A percentile compares a stretch with the other conserved stretches of the same genome.
Conservation (phyloP, 139 green algal genomes). For the Monoraphidium neglectum region DNA sequence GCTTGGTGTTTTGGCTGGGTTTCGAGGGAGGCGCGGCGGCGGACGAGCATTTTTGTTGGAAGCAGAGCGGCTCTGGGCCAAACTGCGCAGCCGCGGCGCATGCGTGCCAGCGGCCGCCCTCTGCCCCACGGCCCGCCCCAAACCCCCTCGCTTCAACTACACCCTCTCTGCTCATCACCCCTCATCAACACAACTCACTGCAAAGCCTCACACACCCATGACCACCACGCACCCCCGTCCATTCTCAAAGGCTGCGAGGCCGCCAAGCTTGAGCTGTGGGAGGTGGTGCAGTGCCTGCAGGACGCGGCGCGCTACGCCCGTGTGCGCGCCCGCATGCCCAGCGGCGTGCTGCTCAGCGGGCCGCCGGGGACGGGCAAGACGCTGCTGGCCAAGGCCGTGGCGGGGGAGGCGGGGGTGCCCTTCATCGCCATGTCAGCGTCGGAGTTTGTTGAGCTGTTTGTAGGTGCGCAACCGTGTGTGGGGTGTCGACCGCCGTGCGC, state of each 20-base stretch:
- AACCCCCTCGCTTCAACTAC: too few relatives aligned
- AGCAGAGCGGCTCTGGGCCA: too few relatives aligned
- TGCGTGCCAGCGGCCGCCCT: too few relatives aligned
- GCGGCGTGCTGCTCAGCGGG: constrained; percentile 77
- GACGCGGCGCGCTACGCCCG: constrained; percentile 48
- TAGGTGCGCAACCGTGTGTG: constrained; percentile 89
- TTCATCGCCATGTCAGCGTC: constrained; percentile 93
- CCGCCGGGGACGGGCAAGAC: constrained; percentile 89
- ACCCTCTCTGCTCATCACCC: too few relatives aligned
- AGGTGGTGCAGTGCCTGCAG: constrained; percentile 60
- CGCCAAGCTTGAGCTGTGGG: constrained; percentile 85
- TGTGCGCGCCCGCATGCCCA: constrained; percentile 67
- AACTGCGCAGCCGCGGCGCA: too few relatives aligned
- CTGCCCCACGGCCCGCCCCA: too few relatives aligned
- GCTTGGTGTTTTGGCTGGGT: too few relatives aligned
- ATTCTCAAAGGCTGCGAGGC: constrained; percentile 14
- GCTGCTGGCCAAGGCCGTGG: constrained; percentile 84
- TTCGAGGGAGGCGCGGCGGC: too few relatives aligned
- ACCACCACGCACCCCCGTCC: too few relatives aligned
- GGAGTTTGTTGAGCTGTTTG: constrained; percentile 99
- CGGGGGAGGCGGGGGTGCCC: constrained; percentile 86
- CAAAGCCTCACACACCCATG: background rate
- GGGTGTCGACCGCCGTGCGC: too few relatives aligned
- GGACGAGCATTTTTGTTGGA: too few relatives aligned
- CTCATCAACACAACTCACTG: background rate